A percentile compares a stretch with the other conserved stretches of the same genome.
phyloP scores from a whole-genome alignment of 441 rosid genomes.

The Adansonia grandidieri region DNA sequence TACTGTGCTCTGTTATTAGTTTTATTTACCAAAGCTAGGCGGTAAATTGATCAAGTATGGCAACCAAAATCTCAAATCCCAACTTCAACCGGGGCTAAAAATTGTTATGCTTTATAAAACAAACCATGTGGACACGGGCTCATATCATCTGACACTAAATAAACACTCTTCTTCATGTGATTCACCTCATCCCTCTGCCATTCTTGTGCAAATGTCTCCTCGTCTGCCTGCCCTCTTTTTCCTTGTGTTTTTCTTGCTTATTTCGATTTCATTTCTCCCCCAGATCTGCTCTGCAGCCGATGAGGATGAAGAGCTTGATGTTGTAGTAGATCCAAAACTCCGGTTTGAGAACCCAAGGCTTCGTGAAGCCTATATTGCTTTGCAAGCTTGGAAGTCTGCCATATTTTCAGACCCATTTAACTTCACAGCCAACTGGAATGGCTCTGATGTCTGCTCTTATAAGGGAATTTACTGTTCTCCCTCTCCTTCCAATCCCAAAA shows the following conservation, averaged over 20 bases:
- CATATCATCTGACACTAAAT: slow-evolving; percentile 9
- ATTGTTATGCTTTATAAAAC: slow-evolving; percentile 36
- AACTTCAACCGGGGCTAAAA: slow-evolving; percentile 9
- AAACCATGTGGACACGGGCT: slow-evolving; percentile 20
- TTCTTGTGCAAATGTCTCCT: slow-evolving; percentile 31
- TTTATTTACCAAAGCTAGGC: not conserved
- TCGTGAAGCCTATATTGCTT: slow-evolving; percentile 65
- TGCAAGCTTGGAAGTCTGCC: slow-evolving; percentile 67
- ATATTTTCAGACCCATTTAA: slow-evolving; percentile 72
- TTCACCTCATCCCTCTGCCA: not conserved
- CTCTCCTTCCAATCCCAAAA: slow-evolving; percentile 40
- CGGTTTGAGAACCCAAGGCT: slow-evolving; percentile 59
- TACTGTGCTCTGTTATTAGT: not conserved
- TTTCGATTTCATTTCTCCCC: slow-evolving; percentile 35
- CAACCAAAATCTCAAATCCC: not conserved
- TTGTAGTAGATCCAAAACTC: slow-evolving; percentile 42
- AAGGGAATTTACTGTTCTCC: slow-evolving; percentile 57
- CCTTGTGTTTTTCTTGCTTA: slow-evolving; percentile 37
- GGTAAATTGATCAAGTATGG: too few relatives aligned
- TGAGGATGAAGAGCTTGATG: slow-evolving; percentile 35
- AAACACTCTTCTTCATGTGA: slow-evolving; percentile 35
- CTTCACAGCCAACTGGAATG: slow-evolving; percentile 67
- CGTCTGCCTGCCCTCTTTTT: slow-evolving; percentile 13
- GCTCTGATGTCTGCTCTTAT: slow-evolving; percentile 64
- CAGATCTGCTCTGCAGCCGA: slow-evolving; percentile 38